Percentiles rank a stretch among this genome's conserved stretches.
Conservation (phyloP, 148 eudicot species). For the Rhododendron williamsianum region DNA sequence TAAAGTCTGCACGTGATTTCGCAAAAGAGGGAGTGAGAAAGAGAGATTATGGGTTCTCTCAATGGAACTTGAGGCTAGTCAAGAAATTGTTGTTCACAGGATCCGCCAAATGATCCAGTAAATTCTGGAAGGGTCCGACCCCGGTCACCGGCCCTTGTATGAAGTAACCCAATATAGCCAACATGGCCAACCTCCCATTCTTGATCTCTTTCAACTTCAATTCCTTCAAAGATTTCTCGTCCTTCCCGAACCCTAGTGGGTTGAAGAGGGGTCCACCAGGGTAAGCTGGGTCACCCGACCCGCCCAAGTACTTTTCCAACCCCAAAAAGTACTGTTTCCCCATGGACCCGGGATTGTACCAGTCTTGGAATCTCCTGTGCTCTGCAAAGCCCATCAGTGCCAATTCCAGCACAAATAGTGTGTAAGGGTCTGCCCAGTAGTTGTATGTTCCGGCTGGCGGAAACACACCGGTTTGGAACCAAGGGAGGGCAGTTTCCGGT, state of each 20-base stretch:
- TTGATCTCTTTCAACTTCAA: conserved; percentile 87
- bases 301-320: conserved; percentile 62
- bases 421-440: conserved; percentile 93
- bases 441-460: conserved; percentile 94
- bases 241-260: conserved; percentile 94
- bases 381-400: conserved; percentile 98
- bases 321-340: conserved; percentile 92
- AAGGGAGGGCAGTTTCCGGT: conserved; percentile 83
- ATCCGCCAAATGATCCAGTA: conserved; percentile 92
- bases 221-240: conserved; percentile 92
- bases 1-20: conserved; percentile 24
- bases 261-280: conserved; percentile 95
- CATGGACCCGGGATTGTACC: conserved; percentile 94
- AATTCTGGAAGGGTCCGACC: conserved; percentile 90
- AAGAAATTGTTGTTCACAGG: conserved; percentile 93
- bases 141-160: conserved; percentile 84
- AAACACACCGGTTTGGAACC: conserved; percentile 96
- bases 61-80: conserved; percentile 96
- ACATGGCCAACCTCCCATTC: conserved; percentile 96
- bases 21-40: conserved; percentile 7
- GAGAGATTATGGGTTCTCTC: conserved; percentile 7
- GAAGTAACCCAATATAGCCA: conserved; percentile 86
- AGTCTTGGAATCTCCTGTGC: conserved; percentile 89
- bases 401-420: conserved; percentile 82
- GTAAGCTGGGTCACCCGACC: conserved; percentile 92